These are phyloP conservation scores for Geranomyces variabilis DNA, from an alignment of 192 early-diverging fungal genomes.

Conservation along the genomic window DNA sequence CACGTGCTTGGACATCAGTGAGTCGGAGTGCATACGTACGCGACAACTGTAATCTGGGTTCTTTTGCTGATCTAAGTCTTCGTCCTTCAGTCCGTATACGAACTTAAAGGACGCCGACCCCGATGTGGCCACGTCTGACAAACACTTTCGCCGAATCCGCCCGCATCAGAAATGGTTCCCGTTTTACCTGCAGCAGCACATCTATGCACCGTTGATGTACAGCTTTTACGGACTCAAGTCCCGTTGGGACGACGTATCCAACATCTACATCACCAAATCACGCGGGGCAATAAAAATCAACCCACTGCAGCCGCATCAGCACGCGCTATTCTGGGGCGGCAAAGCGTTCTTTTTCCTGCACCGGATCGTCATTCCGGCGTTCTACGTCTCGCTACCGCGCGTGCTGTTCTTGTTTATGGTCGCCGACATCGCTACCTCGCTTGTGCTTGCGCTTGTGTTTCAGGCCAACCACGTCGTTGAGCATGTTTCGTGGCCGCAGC, in stretches of 20 bases:
- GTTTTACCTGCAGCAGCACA: slow-evolving; percentile 53
- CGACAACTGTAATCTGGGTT: background rate
- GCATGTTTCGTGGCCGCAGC: slow-evolving; percentile 59
- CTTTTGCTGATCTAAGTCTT: background rate
- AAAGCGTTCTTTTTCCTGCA: slow-evolving; percentile 58
- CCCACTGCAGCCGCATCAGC: slow-evolving; percentile 49
- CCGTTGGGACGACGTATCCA: slow-evolving; percentile 54
- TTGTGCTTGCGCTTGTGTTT: slow-evolving; percentile 60
- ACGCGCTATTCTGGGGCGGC: slow-evolving; percentile 59
- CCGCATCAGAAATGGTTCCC: slow-evolving; percentile 54
- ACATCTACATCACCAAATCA: slow-evolving; percentile 51
- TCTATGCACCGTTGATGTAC: slow-evolving; percentile 56
- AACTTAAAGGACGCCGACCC: slow-evolving; percentile 62
- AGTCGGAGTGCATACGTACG: no score
- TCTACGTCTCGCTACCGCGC: slow-evolving; percentile 34
- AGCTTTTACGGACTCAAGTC: slow-evolving; percentile 57
- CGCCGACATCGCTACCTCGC: slow-evolving; percentile 52
- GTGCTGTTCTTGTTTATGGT: slow-evolving; percentile 49
- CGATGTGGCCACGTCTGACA: slow-evolving; percentile 46
- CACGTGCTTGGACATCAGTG: slow-evolving; percentile 60
- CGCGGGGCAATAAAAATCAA: slow-evolving; percentile 58
- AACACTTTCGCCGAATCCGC: slow-evolving; percentile 59
- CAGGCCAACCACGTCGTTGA: slow-evolving; percentile 65
- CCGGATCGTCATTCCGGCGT: slow-evolving; percentile 50
- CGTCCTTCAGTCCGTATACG: slow-evolving; percentile 45